Evolutionary conservation across 495 filamentous ascomycete genomes (phyloP).

Genomic region (Penicillium argentinense): DNA sequence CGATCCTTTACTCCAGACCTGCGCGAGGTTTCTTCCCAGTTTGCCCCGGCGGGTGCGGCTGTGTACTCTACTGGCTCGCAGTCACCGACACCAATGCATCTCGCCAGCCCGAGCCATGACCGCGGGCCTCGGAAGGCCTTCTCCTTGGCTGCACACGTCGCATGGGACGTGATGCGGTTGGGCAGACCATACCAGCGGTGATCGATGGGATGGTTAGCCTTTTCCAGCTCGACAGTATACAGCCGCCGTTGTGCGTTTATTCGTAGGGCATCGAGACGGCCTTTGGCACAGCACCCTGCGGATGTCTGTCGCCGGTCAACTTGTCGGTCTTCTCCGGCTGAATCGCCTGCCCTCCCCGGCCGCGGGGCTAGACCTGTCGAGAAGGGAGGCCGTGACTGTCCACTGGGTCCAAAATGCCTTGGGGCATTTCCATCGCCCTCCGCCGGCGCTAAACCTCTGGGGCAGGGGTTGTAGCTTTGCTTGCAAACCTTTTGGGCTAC

Average conservation of each 20-base stretch:
- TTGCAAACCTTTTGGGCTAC: slow-evolving; percentile 18
- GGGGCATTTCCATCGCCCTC: slow-evolving; percentile 22
- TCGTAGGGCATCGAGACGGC: slow-evolving; percentile 1
- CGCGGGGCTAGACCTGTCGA: neutral
- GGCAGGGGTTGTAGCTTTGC: slow-evolving; percentile 29
- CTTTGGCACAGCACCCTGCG: slow-evolving; percentile 3
- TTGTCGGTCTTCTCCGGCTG: neutral
- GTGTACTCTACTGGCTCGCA: slow-evolving; percentile 18
- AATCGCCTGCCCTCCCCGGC: neutral
- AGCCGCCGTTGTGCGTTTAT: slow-evolving; percentile 22
- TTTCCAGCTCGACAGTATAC: slow-evolving; percentile 15
- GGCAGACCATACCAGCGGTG: slow-evolving; percentile 23
- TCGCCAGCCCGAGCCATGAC: slow-evolving; percentile 15
- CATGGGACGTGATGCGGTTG: slow-evolving; percentile 26
- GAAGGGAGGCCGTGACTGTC: slow-evolving; percentile 2
- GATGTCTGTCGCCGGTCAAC: neutral
- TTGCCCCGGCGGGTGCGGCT: slow-evolving; percentile 9
- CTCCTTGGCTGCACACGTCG: slow-evolving; percentile 17
- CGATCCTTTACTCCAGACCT: slow-evolving; percentile 9
- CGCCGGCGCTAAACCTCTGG: slow-evolving; percentile 38
- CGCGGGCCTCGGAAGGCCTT: slow-evolving; percentile 6
- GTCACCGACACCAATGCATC: slow-evolving; percentile 12
- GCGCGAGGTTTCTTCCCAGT: neutral
- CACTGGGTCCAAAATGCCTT: neutral
- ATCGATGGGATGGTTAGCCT: slow-evolving; percentile 23